Percentiles rank a stretch among this genome's conserved stretches.
Conservation (phyloP, 306 rosid species). For the Rosa persica region DNA sequence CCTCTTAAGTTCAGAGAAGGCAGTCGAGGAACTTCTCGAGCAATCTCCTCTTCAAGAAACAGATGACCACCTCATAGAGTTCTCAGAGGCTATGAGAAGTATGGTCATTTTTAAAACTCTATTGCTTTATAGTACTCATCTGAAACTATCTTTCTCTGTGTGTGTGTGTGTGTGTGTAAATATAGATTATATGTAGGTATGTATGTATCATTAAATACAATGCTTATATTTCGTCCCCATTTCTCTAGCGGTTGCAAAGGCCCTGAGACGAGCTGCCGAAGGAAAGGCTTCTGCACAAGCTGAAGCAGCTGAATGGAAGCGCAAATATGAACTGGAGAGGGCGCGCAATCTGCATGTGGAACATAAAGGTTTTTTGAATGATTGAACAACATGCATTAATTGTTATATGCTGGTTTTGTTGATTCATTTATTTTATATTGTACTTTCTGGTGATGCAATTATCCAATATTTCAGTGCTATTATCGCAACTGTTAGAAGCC, state of each 20-base stretch:
- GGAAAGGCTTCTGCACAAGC: conserved; percentile 94
- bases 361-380: conserved; percentile 48
- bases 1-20: conserved; percentile 64
- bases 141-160: conserved; percentile 19
- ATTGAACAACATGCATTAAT: conserved; percentile 12
- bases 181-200: background rate
- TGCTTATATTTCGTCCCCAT: conserved; percentile 44
- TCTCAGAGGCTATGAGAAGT: conserved; percentile 98
- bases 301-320: conserved; percentile 98
- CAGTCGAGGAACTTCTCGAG: conserved; percentile 77
- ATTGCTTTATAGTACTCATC: conserved; percentile 3
- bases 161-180: conserved; percentile 9
- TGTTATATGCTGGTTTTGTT: conserved; percentile 3
- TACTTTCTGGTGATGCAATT: conserved; percentile 1
- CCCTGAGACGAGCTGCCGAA: conserved; percentile 84
- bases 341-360: conserved; percentile 59
- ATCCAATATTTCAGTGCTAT: background rate
- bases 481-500: background rate
- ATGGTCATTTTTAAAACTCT: conserved; percentile 36
- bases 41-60: conserved; percentile 57
- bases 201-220: conserved; percentile 29
- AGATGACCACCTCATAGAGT: conserved; percentile 90
- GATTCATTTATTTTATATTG: conserved; percentile 4
- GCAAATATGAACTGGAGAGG: conserved; percentile 87
- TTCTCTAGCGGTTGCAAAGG: conserved; percentile 85